Percentiles rank a stretch among this genome's conserved stretches.
Evolutionary conservation across 1,284 basidiomycete genomes (phyloP).

Genomic region (Trichosporon sp.): DNA sequence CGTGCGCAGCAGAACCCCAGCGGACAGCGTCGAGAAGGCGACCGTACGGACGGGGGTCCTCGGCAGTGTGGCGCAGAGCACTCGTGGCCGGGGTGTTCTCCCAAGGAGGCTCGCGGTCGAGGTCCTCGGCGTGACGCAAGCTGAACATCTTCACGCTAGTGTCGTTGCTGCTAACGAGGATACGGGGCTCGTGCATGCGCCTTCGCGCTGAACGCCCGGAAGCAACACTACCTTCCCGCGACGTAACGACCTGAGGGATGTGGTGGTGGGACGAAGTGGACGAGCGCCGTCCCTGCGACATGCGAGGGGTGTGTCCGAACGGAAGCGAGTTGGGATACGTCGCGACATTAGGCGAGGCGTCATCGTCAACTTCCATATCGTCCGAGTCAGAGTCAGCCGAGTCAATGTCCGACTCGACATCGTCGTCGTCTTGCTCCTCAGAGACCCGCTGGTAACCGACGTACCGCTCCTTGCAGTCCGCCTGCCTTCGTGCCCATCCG

Average conservation of each 20-base stretch:
- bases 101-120: constrained; percentile 5
- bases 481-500: constrained; percentile 38
- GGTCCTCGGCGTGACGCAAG: constrained; percentile 29
- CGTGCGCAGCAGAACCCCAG: background rate
- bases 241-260: constrained; percentile 40
- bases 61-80: constrained; percentile 28
- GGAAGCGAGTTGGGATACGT: constrained; percentile 56
- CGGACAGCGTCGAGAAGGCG: background rate
- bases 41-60: constrained; percentile 20
- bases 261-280: constrained; percentile 16
- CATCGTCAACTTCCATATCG: constrained; percentile 28
- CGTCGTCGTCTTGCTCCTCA: constrained; percentile 22
- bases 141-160: constrained; percentile 54
- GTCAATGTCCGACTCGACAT: constrained; percentile 20
- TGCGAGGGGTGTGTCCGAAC: constrained; percentile 44
- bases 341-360: constrained; percentile 38
- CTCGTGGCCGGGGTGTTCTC: constrained; percentile 22
- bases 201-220: constrained; percentile 12
- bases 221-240: constrained; percentile 22
- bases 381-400: constrained; percentile 26
- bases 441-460: constrained; percentile 20
- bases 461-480: constrained; percentile 25
- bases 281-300: constrained; percentile 31
- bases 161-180: constrained; percentile 56
- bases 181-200: constrained; percentile 46